A percentile compares a stretch with the other conserved stretches of the same genome.
Conservation (phyloP, 129 eudicot species). For the Solidago caesia region DNA sequence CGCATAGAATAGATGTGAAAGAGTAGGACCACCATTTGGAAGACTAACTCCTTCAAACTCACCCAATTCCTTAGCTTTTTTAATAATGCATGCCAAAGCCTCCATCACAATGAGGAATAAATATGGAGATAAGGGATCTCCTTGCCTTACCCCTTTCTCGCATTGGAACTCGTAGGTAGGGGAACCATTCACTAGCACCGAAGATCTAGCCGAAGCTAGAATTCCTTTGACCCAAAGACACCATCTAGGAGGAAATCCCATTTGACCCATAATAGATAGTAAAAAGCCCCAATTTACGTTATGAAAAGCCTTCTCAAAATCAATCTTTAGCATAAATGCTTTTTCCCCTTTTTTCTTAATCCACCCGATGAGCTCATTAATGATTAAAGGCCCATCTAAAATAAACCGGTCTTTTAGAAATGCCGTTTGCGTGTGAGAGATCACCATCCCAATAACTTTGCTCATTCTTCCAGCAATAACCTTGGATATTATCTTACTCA, state of each 20-base stretch:
- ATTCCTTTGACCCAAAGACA: background rate
- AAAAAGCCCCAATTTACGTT: background rate
- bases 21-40: background rate
- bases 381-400: background rate
- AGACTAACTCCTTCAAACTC: background rate
- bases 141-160: background rate
- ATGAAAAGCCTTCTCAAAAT: background rate
- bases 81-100: background rate
- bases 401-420: background rate
- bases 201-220: too few species aligned
- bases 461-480: background rate
- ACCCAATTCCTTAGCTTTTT: background rate
- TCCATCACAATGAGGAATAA: background rate
- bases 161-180: background rate
- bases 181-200: background rate
- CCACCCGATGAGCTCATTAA: background rate
- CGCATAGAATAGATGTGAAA: too few species aligned
- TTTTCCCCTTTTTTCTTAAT: background rate
- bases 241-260: background rate
- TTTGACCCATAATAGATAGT: background rate
- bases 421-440: background rate
- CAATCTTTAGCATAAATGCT: background rate
- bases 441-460: background rate
- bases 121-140: background rate
- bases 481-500: background rate